Evolutionary conservation across 2,329 filamentous ascomycete species (phyloP).

Genomic region (Verticillium alfalfae): DNA sequence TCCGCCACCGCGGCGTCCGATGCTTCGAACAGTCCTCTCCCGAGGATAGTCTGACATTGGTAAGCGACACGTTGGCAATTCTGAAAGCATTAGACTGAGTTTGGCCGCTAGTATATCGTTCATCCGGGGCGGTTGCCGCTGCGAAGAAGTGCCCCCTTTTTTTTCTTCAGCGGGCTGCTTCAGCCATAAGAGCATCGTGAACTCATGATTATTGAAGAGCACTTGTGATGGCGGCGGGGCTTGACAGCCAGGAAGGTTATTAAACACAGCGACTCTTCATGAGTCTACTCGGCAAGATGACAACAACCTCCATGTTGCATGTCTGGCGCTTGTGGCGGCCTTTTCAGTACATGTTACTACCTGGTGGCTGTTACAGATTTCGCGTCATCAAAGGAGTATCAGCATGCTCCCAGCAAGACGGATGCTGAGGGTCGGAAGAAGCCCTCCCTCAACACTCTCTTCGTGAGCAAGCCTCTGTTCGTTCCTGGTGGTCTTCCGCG

Average conservation of each 20-base stretch:
- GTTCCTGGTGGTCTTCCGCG: not conserved
- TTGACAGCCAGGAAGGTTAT: not conserved
- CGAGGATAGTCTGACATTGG: too few relatives aligned
- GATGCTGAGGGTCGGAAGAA: not conserved
- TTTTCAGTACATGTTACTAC: not conserved
- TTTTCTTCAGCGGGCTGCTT: not conserved
- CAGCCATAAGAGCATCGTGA: not conserved
- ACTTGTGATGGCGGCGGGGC: not conserved
- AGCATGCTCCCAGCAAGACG: constrained; percentile 25
- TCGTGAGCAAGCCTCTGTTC: not conserved
- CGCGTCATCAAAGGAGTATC: constrained; percentile 56
- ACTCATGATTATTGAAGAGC: not conserved
- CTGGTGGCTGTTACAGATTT: constrained; percentile 23
- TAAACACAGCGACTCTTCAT: not conserved
- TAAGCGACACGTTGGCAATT: not conserved
- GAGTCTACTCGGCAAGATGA: not conserved
- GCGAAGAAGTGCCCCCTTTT: not conserved
- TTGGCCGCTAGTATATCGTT: not conserved
- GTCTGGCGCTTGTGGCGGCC: not conserved
- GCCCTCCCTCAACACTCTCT: not conserved
- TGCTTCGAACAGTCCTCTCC: not conserved
- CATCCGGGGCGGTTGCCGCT: not conserved
- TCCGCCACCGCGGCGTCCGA: not conserved
- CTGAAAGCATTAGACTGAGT: not conserved
- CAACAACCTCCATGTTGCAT: not conserved